Evolutionary conservation across 257 asterid species (phyloP).

Genomic region (Salvia hispanica): DNA sequence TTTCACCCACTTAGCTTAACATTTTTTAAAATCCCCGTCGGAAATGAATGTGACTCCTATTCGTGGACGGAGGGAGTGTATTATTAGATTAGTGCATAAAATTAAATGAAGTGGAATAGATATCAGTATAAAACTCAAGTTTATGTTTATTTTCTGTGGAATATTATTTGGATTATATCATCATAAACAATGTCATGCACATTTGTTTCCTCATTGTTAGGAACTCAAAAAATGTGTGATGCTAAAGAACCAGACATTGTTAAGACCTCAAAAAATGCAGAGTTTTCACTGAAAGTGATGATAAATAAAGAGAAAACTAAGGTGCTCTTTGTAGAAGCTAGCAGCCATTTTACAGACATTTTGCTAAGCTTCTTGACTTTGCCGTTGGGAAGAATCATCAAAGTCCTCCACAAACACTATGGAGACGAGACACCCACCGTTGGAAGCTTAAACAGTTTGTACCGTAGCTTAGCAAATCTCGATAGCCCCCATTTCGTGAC

Average conservation of each 20-base stretch:
- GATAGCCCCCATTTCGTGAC: slow-evolving; percentile 15
- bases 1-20: too few species aligned
- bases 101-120: too few species aligned
- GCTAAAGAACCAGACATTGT: neutral
- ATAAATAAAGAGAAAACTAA: slow-evolving; percentile 29
- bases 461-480: neutral
- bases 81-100: too few species aligned
- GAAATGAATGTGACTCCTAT: too few species aligned
- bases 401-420: slow-evolving; percentile 24
- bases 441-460: slow-evolving; percentile 31
- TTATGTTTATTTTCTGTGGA: too few species aligned
- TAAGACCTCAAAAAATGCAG: neutral
- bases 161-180: too few species aligned
- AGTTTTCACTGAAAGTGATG: slow-evolving; percentile 26
- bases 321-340: slow-evolving; percentile 34
- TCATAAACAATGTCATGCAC: too few species aligned
- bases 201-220: too few species aligned
- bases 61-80: too few species aligned
- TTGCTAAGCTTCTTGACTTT: slow-evolving; percentile 36
- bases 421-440: slow-evolving; percentile 10
- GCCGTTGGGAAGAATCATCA: slow-evolving; percentile 35
- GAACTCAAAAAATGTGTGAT: neutral
- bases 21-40: too few species aligned
- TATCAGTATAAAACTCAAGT: too few species aligned
- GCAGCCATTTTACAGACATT: slow-evolving; percentile 34